Evolutionary conservation across 257 asterid genomes (phyloP).

Genomic region (Salvia hispanica): DNA sequence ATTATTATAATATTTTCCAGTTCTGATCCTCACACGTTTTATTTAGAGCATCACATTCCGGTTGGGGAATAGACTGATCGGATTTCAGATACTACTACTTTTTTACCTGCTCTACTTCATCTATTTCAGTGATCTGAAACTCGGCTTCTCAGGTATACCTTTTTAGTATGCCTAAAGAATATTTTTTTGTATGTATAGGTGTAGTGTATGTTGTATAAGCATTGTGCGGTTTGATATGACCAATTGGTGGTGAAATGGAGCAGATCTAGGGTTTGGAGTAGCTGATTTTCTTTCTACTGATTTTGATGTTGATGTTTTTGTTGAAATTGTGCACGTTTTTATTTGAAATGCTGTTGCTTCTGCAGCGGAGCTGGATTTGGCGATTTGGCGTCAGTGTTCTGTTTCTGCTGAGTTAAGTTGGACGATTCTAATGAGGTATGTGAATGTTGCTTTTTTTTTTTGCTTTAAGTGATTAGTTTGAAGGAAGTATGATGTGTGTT

Average conservation of each 20-base stretch:
- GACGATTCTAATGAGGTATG: slow-evolving; percentile 38
- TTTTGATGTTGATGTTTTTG: slow-evolving; percentile 21
- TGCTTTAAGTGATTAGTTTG: slow-evolving; percentile 8
- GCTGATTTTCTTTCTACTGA: not conserved
- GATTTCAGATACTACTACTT: slow-evolving; percentile 33
- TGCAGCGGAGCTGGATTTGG: slow-evolving; percentile 42
- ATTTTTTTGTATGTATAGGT: not conserved
- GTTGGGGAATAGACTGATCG: slow-evolving; percentile 32
- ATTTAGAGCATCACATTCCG: slow-evolving; percentile 33
- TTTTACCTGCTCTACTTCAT: slow-evolving; percentile 28
- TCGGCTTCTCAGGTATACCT: slow-evolving; percentile 33
- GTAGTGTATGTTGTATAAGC: not conserved
- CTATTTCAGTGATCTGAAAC: slow-evolving; percentile 36
- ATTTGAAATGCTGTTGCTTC: slow-evolving; percentile 13
- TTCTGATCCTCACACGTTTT: slow-evolving; percentile 36
- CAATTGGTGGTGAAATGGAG: slow-evolving; percentile 30
- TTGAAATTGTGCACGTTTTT: not conserved
- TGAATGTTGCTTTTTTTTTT: slow-evolving; percentile 20
- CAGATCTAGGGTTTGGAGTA: slow-evolving; percentile 42
- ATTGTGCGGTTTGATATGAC: slow-evolving; percentile 26
- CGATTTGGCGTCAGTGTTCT: slow-evolving; percentile 17
- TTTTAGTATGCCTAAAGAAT: slow-evolving; percentile 11
- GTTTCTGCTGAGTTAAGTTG: slow-evolving; percentile 15
- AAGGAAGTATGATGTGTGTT: slow-evolving; percentile 31
- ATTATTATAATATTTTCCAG: slow-evolving; percentile 27